Conservation (phyloP, 2,329 filamentous ascomycete species). For the Juglanconis oblonga region DNA sequence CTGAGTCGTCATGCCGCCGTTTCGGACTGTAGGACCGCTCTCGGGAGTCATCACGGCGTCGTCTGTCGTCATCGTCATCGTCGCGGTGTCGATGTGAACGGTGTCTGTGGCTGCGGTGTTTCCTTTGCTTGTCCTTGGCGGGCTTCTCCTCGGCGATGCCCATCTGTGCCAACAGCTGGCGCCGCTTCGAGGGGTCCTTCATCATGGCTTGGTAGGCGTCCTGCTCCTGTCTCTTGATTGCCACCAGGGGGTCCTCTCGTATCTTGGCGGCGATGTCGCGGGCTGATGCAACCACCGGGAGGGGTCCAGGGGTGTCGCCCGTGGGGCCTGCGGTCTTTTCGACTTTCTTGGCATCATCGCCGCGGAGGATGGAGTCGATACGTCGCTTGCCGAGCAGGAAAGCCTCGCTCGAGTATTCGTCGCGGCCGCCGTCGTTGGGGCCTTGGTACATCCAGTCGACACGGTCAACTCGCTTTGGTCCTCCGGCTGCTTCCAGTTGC, state of each 20-base stretch:
- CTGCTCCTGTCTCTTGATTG: slow-evolving; percentile 91
- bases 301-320: slow-evolving; percentile 47
- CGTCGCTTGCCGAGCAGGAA: slow-evolving; percentile 90
- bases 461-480: slow-evolving; percentile 72
- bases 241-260: slow-evolving; percentile 83
- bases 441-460: slow-evolving; percentile 99
- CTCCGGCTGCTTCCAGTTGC: slow-evolving; percentile 84
- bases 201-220: slow-evolving; percentile 76
- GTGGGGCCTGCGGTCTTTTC: slow-evolving; percentile 70
- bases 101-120: slow-evolving; percentile 38
- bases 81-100: slow-evolving; percentile 33
- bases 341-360: slow-evolving; percentile 74
- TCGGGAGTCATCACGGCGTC: slow-evolving; percentile 43
- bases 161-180: slow-evolving; percentile 64
- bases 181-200: slow-evolving; percentile 68
- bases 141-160: slow-evolving; percentile 49
- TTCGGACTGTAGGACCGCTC: slow-evolving; percentile 40
- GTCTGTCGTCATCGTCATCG: slow-evolving; percentile 29
- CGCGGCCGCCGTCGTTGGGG: slow-evolving; percentile 72
- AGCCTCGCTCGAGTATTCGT: slow-evolving; percentile 85
- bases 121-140: slow-evolving; percentile 41
- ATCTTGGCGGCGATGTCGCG: slow-evolving; percentile 85
- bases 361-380: slow-evolving; percentile 79
- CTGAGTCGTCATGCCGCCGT: slow-evolving; percentile 33
- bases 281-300: slow-evolving; percentile 68